Percentiles rank a stretch among this genome's conserved stretches.
These are phyloP conservation scores for Populus pruinosa DNA, from an alignment of 345 rosid genomes.

Conservation along the genomic window DNA sequence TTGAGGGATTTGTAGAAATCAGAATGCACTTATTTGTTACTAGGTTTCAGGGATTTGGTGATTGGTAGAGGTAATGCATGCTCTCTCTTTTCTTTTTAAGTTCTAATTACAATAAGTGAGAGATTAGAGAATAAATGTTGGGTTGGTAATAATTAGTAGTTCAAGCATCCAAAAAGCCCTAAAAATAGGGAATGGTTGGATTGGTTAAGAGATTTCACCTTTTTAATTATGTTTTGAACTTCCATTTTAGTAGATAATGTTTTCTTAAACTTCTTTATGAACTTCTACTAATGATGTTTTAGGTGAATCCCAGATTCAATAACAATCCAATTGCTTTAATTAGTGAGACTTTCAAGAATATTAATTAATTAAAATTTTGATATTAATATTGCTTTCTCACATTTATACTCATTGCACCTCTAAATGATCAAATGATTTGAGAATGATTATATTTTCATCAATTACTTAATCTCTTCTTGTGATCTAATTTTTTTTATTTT, in stretches of 20 bases:
- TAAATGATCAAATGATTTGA: no score
- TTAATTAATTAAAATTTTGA: no score
- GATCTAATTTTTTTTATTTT: no score
- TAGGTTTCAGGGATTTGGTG: conserved; percentile 25
- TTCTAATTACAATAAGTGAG: neutral
- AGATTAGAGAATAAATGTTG: neutral
- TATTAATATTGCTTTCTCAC: no score
- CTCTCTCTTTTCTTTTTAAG: neutral
- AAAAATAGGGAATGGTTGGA: neutral
- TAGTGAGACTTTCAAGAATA: no score
- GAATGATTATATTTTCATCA: no score
- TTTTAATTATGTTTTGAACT: neutral
- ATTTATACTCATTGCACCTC: no score
- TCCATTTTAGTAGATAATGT: neutral
- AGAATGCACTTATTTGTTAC: conserved; percentile 5
- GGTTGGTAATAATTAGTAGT: conserved; percentile 15
- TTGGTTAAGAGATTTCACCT: conserved; percentile 8
- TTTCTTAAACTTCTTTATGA: neutral
- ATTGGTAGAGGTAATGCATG: neutral
- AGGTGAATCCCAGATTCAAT: no score
- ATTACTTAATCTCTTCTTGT: no score
- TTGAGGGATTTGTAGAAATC: neutral
- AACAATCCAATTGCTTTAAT: no score
- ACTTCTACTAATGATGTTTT: neutral
- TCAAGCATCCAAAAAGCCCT: conserved; percentile 3